These are phyloP conservation scores for Exophiala xenobiotica DNA, from an alignment of 2,329 filamentous ascomycete species.

Conservation along the genomic window DNA sequence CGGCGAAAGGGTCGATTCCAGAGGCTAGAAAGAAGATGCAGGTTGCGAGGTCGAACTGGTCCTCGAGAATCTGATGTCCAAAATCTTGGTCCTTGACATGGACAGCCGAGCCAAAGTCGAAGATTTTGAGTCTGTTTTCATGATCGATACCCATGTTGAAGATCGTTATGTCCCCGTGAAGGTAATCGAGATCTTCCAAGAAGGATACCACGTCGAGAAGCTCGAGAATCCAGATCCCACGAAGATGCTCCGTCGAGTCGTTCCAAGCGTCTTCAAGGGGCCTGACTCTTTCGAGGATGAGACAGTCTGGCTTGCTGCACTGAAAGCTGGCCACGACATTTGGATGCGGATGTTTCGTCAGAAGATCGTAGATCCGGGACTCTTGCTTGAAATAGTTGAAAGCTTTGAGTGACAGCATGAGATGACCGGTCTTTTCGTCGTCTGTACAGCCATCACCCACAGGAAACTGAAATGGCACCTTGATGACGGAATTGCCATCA, in stretches of 20 bases:
- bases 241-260: neutral
- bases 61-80: constrained; percentile 7
- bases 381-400: constrained; percentile 8
- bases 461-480: constrained; percentile 10
- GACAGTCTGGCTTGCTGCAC: constrained; percentile 3
- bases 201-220: constrained; percentile 4
- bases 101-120: constrained; percentile 14
- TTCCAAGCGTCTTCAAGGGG: constrained; percentile 4
- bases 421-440: constrained; percentile 3
- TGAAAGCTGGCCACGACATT: constrained; percentile 4
- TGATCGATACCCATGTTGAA: constrained; percentile 11
- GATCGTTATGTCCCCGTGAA: constrained; percentile 13
- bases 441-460: neutral
- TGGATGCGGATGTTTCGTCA: constrained; percentile 3
- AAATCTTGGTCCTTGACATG: constrained; percentile 10
- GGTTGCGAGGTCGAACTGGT: constrained; percentile 6
- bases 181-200: constrained; percentile 3
- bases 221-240: constrained; percentile 4
- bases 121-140: constrained; percentile 7
- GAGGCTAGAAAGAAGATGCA: constrained; percentile 9
- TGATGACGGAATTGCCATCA: constrained; percentile 3
- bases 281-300: constrained; percentile 8
- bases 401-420: constrained; percentile 1
- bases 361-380: constrained; percentile 1
- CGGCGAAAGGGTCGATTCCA: constrained; percentile 1